These are phyloP conservation scores for Acorus gramineus DNA, from an alignment of 106 monocot genomes.

Conservation along the genomic window DNA sequence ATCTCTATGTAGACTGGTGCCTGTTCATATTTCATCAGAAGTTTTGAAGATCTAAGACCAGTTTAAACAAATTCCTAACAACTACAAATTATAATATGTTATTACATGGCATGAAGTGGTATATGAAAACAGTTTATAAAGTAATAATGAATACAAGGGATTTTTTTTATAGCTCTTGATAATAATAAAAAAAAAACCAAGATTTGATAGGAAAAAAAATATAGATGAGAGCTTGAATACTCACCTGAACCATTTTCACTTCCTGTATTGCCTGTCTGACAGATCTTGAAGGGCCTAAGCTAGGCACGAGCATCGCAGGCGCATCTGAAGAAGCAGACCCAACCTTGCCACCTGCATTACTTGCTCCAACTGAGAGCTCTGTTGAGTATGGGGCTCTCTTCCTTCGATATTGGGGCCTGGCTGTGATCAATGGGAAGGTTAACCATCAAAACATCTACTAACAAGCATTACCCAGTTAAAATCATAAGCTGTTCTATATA, in stretches of 20 bases:
- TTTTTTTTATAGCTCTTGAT: background rate
- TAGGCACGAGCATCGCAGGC: slow-evolving; percentile 70
- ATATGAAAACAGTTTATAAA: background rate
- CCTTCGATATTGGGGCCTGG: slow-evolving; percentile 67
- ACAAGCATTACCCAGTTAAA: too few relatives aligned
- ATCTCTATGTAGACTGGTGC: too few relatives aligned
- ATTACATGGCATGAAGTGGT: background rate
- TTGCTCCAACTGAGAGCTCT: slow-evolving; percentile 47
- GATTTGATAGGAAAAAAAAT: background rate
- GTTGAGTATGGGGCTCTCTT: slow-evolving; percentile 31
- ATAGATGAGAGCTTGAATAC: background rate
- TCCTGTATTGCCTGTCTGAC: slow-evolving; percentile 82
- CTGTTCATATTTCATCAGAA: too few relatives aligned
- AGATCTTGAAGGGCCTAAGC: slow-evolving; percentile 72
- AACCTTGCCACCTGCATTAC: slow-evolving; percentile 13
- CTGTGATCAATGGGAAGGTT: background rate
- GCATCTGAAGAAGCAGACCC: slow-evolving; percentile 27
- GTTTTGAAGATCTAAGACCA: too few relatives aligned
- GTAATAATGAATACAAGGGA: background rate
- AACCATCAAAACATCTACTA: background rate
- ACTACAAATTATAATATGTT: too few relatives aligned
- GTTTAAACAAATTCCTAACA: too few relatives aligned
- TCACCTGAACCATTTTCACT: slow-evolving; percentile 96
- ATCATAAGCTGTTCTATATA: too few relatives aligned
- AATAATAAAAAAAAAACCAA: background rate